phyloP scores from a whole-genome alignment of 2,329 filamentous ascomycete genomes.

The Xylaria sp. region DNA sequence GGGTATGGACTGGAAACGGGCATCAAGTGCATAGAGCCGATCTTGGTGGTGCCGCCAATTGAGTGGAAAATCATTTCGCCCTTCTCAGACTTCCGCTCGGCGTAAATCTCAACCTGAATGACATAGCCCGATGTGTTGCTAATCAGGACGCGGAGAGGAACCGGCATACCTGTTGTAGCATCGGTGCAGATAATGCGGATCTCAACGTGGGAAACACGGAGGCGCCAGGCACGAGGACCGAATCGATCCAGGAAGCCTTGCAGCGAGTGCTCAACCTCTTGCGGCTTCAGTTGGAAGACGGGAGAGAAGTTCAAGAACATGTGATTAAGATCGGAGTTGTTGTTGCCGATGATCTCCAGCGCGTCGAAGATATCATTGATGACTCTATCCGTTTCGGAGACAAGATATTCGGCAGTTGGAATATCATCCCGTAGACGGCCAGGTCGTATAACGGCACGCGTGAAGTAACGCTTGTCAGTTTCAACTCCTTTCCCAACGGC shows the following conservation, averaged over 20 bases:
- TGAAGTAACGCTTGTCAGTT: constrained; percentile 98
- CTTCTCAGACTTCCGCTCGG: constrained; percentile 97
- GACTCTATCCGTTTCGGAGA: constrained; percentile 94
- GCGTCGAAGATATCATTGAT: constrained; percentile 99
- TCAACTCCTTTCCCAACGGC: constrained; percentile 94
- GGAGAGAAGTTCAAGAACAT: constrained; percentile 99
- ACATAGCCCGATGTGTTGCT: constrained; percentile 99
- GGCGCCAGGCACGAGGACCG: constrained; percentile 91
- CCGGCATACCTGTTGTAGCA: constrained; percentile 81
- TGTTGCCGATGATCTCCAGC: constrained; percentile 98
- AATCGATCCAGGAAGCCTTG: constrained; percentile 97
- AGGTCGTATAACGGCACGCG: constrained; percentile 92
- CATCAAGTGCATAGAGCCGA: constrained; percentile 93
- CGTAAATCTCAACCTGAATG: constrained; percentile 96
- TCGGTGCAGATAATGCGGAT: constrained; percentile 99
- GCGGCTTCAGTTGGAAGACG: constrained; percentile 90
- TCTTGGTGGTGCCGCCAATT: constrained; percentile 93
- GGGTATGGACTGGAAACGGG: constrained; percentile 92
- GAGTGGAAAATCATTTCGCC: constrained; percentile 99
- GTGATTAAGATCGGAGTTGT: constrained; percentile 99
- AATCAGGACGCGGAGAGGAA: constrained; percentile 94
- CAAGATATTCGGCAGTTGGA: constrained; percentile 97
- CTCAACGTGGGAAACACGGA: constrained; percentile 96
- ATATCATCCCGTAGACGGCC: constrained; percentile 97
- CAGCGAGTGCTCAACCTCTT: constrained; percentile 91